phyloP scores from a whole-genome alignment of 176 grass and related monocot genomes.

The Oryza meridionalis region DNA sequence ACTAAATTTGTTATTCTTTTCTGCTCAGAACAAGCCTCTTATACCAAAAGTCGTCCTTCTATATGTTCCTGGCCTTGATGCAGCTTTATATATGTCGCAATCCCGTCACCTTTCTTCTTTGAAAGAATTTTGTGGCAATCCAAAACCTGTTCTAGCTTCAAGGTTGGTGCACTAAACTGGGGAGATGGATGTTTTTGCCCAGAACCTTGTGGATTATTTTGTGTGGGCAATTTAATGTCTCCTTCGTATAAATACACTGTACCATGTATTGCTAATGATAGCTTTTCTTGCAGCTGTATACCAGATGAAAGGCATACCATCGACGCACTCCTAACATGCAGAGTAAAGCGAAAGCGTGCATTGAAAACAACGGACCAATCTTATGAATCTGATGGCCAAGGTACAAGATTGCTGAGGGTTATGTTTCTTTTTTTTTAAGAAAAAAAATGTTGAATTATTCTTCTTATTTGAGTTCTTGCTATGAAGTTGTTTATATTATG shows the following conservation, averaged over 20 bases:
- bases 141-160: slow-evolving; percentile 91
- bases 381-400: slow-evolving; percentile 50
- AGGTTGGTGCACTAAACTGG: slow-evolving; percentile 60
- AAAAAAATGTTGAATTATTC: neutral
- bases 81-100: slow-evolving; percentile 82
- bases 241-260: neutral
- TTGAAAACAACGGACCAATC: slow-evolving; percentile 35
- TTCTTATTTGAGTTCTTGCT: neutral
- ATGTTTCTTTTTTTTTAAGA: slow-evolving; percentile 14
- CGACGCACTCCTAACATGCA: slow-evolving; percentile 88
- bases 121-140: slow-evolving; percentile 78
- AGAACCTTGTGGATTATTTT: slow-evolving; percentile 6
- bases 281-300: slow-evolving; percentile 61
- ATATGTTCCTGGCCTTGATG: slow-evolving; percentile 94
- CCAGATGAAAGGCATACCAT: slow-evolving; percentile 91
- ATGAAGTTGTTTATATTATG: slow-evolving; percentile 27
- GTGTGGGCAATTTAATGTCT: slow-evolving; percentile 13
- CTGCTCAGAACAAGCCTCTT: slow-evolving; percentile 91
- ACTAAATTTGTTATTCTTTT: slow-evolving; percentile 21
- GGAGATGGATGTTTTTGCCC: neutral
- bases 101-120: slow-evolving; percentile 65
- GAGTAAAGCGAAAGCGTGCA: slow-evolving; percentile 78
- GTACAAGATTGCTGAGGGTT: slow-evolving; percentile 35
- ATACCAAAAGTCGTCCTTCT: slow-evolving; percentile 84
- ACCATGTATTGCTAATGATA: neutral